Percentiles rank a stretch among this genome's conserved stretches.
Conservation (phyloP, 2,329 filamentous ascomycete genomes). For the Paraconiothyrium brasiliense region DNA sequence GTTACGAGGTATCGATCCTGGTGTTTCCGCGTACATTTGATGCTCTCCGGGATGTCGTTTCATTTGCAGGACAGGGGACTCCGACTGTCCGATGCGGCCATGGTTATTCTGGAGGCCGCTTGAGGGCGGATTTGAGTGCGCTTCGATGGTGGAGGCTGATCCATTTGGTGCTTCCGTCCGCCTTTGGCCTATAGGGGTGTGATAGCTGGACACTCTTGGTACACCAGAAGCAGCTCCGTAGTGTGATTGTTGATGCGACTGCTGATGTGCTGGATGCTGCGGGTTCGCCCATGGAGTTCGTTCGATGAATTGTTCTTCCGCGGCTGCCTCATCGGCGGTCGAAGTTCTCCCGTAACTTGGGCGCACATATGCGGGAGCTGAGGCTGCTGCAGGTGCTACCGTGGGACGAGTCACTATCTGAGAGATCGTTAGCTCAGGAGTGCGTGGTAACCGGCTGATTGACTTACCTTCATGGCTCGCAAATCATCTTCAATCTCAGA, state of each 20-base stretch:
- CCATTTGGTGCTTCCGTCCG: conserved; percentile 48
- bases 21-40: conserved; percentile 35
- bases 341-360: conserved; percentile 45
- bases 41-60: conserved; percentile 46
- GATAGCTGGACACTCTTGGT: conserved; percentile 42
- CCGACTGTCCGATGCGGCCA: conserved; percentile 42
- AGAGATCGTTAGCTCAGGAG: conserved; percentile 3
- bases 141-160: conserved; percentile 52
- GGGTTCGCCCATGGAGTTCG: conserved; percentile 94
- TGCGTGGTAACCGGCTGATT: not conserved
- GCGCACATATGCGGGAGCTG: conserved; percentile 41
- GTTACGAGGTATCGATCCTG: conserved; percentile 38
- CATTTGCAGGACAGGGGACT: conserved; percentile 51
- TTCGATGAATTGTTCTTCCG: conserved; percentile 86
- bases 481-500: conserved; percentile 87
- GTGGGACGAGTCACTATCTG: conserved; percentile 47
- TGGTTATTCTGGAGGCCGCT: conserved; percentile 33
- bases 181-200: conserved; percentile 49
- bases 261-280: conserved; percentile 61
- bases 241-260: conserved; percentile 47
- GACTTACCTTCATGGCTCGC: conserved; percentile 84
- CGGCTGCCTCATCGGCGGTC: conserved; percentile 64
- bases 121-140: conserved; percentile 50
- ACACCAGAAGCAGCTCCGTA: conserved; percentile 36
- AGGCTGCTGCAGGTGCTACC: conserved; percentile 28